A percentile compares a stretch with the other conserved stretches of the same genome.
phyloP scores from a whole-genome alignment of 768 basidiomycete genomes.

The Strobilomyces echinocephalus region DNA sequence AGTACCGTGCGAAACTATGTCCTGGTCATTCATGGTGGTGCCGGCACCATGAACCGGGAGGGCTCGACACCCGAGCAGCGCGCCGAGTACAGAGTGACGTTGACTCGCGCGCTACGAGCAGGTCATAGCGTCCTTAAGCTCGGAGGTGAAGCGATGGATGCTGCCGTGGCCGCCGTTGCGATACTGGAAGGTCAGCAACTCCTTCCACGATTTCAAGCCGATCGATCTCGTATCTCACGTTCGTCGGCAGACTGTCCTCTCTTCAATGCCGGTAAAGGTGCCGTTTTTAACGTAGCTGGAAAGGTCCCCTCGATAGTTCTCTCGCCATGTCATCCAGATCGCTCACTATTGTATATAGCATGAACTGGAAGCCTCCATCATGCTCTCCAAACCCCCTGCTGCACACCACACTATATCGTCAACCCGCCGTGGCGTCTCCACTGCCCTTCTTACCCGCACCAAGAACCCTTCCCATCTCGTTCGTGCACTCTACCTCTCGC shows the following conservation, averaged over 20 bases:
- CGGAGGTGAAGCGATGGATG: conserved; percentile 82
- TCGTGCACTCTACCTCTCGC: conserved; percentile 67
- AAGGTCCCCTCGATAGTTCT: conserved; percentile 46
- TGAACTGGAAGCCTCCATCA: conserved; percentile 77
- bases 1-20: conserved; percentile 25
- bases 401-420: conserved; percentile 56
- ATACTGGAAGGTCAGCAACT: conserved; percentile 58
- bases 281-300: conserved; percentile 77
- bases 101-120: conserved; percentile 51
- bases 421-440: conserved; percentile 56
- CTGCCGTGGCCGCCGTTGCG: conserved; percentile 68
- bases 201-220: not conserved
- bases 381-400: conserved; percentile 73
- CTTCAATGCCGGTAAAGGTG: conserved; percentile 77
- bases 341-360: conserved; percentile 40
- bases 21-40: conserved; percentile 78
- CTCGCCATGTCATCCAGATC: not conserved
- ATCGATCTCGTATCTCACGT: not conserved
- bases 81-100: conserved; percentile 50
- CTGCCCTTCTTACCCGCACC: conserved; percentile 60
- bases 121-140: conserved; percentile 59
- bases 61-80: conserved; percentile 57
- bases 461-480: conserved; percentile 73
- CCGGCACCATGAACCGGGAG: conserved; percentile 60
- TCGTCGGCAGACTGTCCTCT: conserved; percentile 56